Percentiles rank a stretch among this genome's conserved stretches.
phyloP scores from a whole-genome alignment of 352 stramenopile genomes.

The Pythium periplocum region DNA sequence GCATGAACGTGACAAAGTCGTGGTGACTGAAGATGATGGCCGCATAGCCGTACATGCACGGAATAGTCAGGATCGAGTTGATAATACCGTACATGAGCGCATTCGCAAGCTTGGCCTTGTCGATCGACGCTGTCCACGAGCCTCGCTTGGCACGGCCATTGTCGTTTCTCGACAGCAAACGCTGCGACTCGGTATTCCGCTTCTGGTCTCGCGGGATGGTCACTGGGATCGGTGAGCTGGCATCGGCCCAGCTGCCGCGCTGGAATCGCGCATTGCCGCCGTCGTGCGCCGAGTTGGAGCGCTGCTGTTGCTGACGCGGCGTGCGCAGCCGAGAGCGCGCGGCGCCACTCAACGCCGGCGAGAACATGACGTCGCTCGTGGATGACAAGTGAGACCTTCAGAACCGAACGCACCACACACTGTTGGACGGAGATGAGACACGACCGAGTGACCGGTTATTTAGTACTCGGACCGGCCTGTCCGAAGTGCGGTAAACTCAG shows the following conservation, averaged over 20 bases:
- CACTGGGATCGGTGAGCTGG: conserved; percentile 1
- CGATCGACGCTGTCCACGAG: conserved; percentile 25
- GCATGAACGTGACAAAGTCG: conserved; percentile 87
- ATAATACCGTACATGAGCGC: conserved; percentile 69
- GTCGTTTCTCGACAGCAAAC: conserved; percentile 4
- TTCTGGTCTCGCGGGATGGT: too few relatives aligned
- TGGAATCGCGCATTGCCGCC: conserved; percentile 3
- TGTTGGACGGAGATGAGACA: too few relatives aligned
- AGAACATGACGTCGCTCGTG: conserved; percentile 30
- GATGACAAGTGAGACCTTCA: too few relatives aligned
- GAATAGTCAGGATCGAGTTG: conserved; percentile 93
- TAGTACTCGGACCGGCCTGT: too few relatives aligned
- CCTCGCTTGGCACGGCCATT: conserved; percentile 29
- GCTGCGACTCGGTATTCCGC: background rate
- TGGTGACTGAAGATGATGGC: conserved; percentile 94
- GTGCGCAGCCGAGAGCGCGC: conserved; percentile 36
- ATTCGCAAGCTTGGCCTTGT: conserved; percentile 22
- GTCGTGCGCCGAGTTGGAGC: conserved; percentile 9
- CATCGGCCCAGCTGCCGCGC: conserved; percentile 14
- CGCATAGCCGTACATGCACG: conserved; percentile 93
- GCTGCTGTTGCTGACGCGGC: conserved; percentile 16
- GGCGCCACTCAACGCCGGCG: conserved; percentile 55
- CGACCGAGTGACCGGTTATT: too few relatives aligned
- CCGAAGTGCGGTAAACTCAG: too few relatives aligned
- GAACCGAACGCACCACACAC: too few relatives aligned